Percentiles rank a stretch among this genome's conserved stretches.
Evolutionary conservation across 2,329 filamentous ascomycete genomes (phyloP).

Genomic region (Xylaria sp.): DNA sequence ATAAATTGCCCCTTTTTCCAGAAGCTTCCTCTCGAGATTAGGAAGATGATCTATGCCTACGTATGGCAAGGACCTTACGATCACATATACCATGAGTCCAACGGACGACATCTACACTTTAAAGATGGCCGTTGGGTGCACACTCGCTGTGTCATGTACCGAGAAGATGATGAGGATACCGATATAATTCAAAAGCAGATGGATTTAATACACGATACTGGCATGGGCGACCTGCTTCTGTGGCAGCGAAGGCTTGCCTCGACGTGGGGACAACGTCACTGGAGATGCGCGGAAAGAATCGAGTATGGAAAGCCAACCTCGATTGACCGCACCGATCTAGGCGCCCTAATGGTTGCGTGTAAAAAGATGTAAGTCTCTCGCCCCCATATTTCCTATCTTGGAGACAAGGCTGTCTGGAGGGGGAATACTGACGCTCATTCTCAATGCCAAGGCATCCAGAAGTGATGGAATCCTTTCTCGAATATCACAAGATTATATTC

Average conservation of each 20-base stretch:
- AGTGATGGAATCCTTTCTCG: conserved; percentile 47
- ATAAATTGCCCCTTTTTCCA: conserved; percentile 46
- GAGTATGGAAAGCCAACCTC: conserved; percentile 38
- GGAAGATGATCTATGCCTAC: conserved; percentile 48
- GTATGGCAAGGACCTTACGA: conserved; percentile 43
- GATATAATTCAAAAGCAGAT: conserved; percentile 46
- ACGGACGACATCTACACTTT: conserved; percentile 46
- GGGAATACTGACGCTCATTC: conserved; percentile 24
- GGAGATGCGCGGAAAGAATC: conserved; percentile 48
- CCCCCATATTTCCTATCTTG: not conserved
- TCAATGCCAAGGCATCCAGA: conserved; percentile 45
- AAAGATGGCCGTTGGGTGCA: conserved; percentile 45
- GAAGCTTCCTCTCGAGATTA: conserved; percentile 50
- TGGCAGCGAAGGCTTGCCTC: conserved; percentile 47
- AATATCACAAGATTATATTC: conserved; percentile 47
- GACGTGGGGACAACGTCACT: conserved; percentile 49
- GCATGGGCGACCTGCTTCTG: conserved; percentile 39
- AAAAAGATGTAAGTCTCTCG: conserved; percentile 47
- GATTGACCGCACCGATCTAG: conserved; percentile 44
- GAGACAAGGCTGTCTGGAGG: not conserved
- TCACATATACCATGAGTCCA: conserved; percentile 43
- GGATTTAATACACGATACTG: conserved; percentile 40
- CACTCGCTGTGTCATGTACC: conserved; percentile 46
- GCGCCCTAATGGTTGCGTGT: conserved; percentile 46
- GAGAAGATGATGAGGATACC: conserved; percentile 42